Conservation (phyloP, 2,329 filamentous ascomycete genomes). For the Neofusicoccum parvum region DNA sequence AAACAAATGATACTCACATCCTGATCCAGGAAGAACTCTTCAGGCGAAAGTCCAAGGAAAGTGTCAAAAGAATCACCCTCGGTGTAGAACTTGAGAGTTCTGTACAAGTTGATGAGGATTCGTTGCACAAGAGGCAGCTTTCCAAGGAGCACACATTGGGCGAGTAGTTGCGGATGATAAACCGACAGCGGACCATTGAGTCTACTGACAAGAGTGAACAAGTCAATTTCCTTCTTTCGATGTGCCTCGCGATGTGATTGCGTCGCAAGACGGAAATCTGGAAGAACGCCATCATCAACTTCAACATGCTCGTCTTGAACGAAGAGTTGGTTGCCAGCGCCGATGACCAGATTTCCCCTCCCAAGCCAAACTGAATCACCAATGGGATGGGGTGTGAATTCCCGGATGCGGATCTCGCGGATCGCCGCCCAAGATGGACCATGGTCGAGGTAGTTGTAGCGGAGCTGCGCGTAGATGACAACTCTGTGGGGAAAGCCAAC, state of each 20-base stretch:
- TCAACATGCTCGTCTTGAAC: constrained; percentile 77
- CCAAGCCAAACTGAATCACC: constrained; percentile 91
- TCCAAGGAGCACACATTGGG: constrained; percentile 81
- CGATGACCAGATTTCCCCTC: constrained; percentile 82
- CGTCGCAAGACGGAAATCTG: constrained; percentile 55
- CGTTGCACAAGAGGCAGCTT: constrained; percentile 72
- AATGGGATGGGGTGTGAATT: constrained; percentile 85
- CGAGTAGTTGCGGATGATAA: constrained; percentile 89
- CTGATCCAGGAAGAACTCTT: constrained; percentile 51
- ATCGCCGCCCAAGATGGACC: constrained; percentile 88
- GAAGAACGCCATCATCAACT: constrained; percentile 61
- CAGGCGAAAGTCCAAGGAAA: constrained; percentile 63
- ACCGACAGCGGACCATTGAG: constrained; percentile 86
- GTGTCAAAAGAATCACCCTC: constrained; percentile 80
- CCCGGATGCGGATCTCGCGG: constrained; percentile 76
- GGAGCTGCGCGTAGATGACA: constrained; percentile 79
- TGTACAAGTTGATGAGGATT: constrained; percentile 72
- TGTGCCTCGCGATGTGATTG: constrained; percentile 39
- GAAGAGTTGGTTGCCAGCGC: constrained; percentile 88
- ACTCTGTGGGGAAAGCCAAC: constrained; percentile 91
- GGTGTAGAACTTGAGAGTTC: constrained; percentile 78
- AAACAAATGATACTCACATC: constrained; percentile 39
- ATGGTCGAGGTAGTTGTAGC: constrained; percentile 87
- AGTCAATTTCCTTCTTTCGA: constrained; percentile 59
- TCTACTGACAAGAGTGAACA: constrained; percentile 80